These are phyloP conservation scores for Xylaria telfairii DNA, from an alignment of 495 filamentous ascomycete genomes.

Conservation along the genomic window DNA sequence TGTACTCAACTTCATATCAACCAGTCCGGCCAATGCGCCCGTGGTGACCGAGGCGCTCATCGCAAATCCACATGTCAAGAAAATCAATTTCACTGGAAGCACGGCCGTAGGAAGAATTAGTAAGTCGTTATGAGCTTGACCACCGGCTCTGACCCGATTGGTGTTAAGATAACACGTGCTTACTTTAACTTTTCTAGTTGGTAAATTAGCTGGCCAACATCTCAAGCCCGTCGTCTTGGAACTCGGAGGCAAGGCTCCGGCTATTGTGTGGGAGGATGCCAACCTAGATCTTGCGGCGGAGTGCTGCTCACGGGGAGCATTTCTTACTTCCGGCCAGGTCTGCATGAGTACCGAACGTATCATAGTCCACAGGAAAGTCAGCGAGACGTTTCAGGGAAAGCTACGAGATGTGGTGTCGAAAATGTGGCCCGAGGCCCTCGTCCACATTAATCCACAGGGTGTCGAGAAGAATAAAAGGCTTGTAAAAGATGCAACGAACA, in stretches of 20 bases:
- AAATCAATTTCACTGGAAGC: constrained; percentile 73
- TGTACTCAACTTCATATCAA: constrained; percentile 63
- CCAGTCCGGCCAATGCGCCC: constrained; percentile 58
- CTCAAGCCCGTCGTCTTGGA: constrained; percentile 75
- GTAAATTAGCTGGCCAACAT: constrained; percentile 61
- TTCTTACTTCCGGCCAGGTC: constrained; percentile 75
- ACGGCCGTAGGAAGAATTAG: constrained; percentile 62
- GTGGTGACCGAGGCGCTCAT: constrained; percentile 64
- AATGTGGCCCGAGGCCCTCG: constrained; percentile 55
- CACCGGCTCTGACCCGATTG: neutral
- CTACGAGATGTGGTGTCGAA: constrained; percentile 59
- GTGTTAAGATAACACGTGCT: neutral
- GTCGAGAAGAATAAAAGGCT: constrained; percentile 74
- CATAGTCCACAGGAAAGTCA: constrained; percentile 75
- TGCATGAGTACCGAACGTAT: constrained; percentile 92
- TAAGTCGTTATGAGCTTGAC: neutral
- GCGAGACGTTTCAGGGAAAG: constrained; percentile 67
- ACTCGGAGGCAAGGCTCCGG: constrained; percentile 70
- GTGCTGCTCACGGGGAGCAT: constrained; percentile 57
- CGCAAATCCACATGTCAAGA: constrained; percentile 59
- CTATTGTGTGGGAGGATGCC: constrained; percentile 71
- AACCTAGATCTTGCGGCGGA: constrained; percentile 63
- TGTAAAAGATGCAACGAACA: constrained; percentile 66
- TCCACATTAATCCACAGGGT: constrained; percentile 65
- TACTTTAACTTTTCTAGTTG: constrained; percentile 40